Base-by-base conservation (phyloP, 176 grass and related monocot genomes). In the Microstegium vimineum region DNA sequence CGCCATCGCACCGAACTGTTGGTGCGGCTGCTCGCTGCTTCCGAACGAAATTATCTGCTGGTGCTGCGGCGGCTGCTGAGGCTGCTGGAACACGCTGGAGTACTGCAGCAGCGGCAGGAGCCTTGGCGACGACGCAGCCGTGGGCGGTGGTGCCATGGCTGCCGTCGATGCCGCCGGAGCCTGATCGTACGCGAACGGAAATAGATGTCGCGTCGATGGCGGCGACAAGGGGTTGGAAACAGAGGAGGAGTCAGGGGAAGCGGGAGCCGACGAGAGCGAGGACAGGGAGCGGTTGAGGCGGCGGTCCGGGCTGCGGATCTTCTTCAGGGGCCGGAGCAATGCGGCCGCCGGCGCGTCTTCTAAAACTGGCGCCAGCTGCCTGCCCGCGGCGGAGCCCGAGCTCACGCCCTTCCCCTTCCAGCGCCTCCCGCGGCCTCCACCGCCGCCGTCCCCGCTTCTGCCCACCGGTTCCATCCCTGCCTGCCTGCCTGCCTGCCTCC, bases 121-220 rank as follows among this genome's bases (percentile, higher is more conserved):
- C 57, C 71, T 66, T 0, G 83, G 43, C 0, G 2, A 59, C 78
- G 6, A 59, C 78, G 6, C 56, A 12, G 56, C 56, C 9, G 52
- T 57, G 22, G 52, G 23, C 52, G 77, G 18, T 13, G 23, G 0
- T 28, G 62, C 62, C 11, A 38, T 23, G 8, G 71, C 72, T 1
- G 54, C 22, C 5, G 40, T 3, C 5, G 60, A 4, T 7, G 62
- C 28, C 12, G 38, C 73, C 31, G 36, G 63, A 6, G 86, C 51
- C 59, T 65, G 41, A 3, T 85, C 95, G 69, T 80, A 88, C 61
- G 95, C 84, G 78, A 98, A 93, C 42, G 92, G 95, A 60, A 98
- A 94, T 23, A 90, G n/a, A 28, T 86, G 89, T 13, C 80, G 84
- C 37, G 88, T 73, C 64, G 88, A 78, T 34, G 69, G 34, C 20